phyloP scores from a whole-genome alignment of 495 filamentous ascomycete species.

The Penicillium tannophilum region DNA sequence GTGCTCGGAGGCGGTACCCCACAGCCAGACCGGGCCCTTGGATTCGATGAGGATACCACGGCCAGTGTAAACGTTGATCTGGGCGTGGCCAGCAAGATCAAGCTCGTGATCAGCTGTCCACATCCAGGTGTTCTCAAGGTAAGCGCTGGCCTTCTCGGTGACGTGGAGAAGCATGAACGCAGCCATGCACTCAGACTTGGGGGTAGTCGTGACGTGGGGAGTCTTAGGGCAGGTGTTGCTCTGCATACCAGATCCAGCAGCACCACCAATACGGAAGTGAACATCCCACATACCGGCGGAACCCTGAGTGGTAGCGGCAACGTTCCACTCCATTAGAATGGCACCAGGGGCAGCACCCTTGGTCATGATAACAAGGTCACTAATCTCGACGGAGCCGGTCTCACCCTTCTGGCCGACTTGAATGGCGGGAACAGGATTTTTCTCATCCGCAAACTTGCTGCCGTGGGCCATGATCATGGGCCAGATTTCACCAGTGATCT shows the following conservation, averaged over 20 bases:
- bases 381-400: slow-evolving; percentile 77
- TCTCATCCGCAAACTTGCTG: slow-evolving; percentile 65
- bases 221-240: slow-evolving; percentile 69
- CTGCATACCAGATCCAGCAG: slow-evolving; percentile 78
- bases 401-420: slow-evolving; percentile 82
- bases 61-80: slow-evolving; percentile 91
- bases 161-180: slow-evolving; percentile 85
- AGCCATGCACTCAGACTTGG: slow-evolving; percentile 63
- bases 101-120: slow-evolving; percentile 96
- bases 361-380: slow-evolving; percentile 64
- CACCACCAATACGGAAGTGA: slow-evolving; percentile 82
- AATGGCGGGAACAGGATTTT: slow-evolving; percentile 63
- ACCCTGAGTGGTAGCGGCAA: slow-evolving; percentile 66
- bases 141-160: slow-evolving; percentile 67
- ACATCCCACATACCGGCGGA: slow-evolving; percentile 87
- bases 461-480: slow-evolving; percentile 85
- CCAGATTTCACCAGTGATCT: slow-evolving; percentile 90
- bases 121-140: slow-evolving; percentile 92
- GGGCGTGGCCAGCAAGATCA: slow-evolving; percentile 71
- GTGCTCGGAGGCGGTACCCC: slow-evolving; percentile 85
- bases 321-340: slow-evolving; percentile 90
- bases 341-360: slow-evolving; percentile 79
- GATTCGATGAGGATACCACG: slow-evolving; percentile 81
- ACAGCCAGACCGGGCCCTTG: slow-evolving; percentile 60
- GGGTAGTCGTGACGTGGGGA: slow-evolving; percentile 56